These are phyloP conservation scores for Neonectria coccinea DNA, from an alignment of 2,329 filamentous ascomycete species.

Conservation along the genomic window DNA sequence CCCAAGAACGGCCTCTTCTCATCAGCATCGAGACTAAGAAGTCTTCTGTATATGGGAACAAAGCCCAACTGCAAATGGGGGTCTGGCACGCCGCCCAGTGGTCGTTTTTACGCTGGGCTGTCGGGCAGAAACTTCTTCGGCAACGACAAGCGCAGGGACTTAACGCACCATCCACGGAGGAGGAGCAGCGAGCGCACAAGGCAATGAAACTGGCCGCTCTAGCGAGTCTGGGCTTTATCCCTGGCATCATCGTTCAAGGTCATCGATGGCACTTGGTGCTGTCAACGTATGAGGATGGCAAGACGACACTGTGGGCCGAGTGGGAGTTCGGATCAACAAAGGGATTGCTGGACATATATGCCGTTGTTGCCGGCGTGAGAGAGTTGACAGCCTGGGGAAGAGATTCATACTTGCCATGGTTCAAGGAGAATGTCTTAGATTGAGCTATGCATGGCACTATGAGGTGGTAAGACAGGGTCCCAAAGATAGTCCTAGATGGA, in stretches of 20 bases:
- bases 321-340: slow-evolving; percentile 3
- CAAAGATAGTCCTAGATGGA: too few species aligned
- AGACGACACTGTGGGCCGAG: slow-evolving; percentile 9
- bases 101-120: slow-evolving; percentile 14
- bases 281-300: slow-evolving; percentile 9
- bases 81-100: slow-evolving; percentile 22
- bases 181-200: not conserved
- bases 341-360: not conserved
- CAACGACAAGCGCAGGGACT: not conserved
- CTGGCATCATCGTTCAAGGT: slow-evolving; percentile 10
- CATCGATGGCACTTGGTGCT: slow-evolving; percentile 16
- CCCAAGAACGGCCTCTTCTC: not conserved
- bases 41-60: slow-evolving; percentile 2
- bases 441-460: not conserved
- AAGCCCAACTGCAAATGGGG: slow-evolving; percentile 15
- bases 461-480: too few species aligned
- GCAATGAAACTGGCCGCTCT: not conserved
- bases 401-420: slow-evolving; percentile 1
- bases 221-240: slow-evolving; percentile 13
- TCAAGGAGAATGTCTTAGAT: not conserved
- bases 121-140: slow-evolving; percentile 15
- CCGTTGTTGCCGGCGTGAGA: slow-evolving; percentile 5
- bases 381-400: slow-evolving; percentile 13
- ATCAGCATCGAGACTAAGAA: slow-evolving; percentile 17
- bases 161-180: not conserved